Base-by-base conservation (phyloP, 2,329 filamentous ascomycete genomes). In the Hypomyces rosellus region DNA sequence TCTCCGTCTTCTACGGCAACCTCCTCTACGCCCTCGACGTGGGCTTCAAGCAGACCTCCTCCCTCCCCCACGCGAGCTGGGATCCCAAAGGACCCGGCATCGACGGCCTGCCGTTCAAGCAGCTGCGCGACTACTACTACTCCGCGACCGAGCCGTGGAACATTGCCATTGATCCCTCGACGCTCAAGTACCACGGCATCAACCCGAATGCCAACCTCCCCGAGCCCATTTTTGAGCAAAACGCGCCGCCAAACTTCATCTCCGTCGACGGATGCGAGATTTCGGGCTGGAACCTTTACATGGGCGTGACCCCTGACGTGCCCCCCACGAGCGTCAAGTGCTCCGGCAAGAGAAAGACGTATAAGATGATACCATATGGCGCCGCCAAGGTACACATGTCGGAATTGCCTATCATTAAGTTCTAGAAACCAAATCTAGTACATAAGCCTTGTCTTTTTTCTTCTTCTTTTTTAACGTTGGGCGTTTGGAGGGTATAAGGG, bases 301-400 rank as follows among this genome's bases (percentile, higher is more conserved):
- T 59, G 11, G 57, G 63, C 16, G 59, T 66, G 22, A 62, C 63
- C 11, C 69, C 67, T 36, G 63, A 67, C 34, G 48, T 51, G 36
- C 51, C 56, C 12, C 59, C 60, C 2, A 22, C 14, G 6, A 42
- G 54, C 8, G 45, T 54, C 22, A 56, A 13, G 2, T 62, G 60
- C 22, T 50, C 52, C 3, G 65, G 67, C 0, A 54, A 63, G 38
- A 61, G 57, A n/a, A 60, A 63, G 45, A 58, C 67, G 12, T 63
- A 64, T 20, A 55, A 22, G n/a, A 51, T 76, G 15, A 64, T 69
- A 12, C 74, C 73, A n/a, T 75, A 71, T 59, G 73, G 71, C 2
- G 68, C 68, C 37, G 68, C 73, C 13, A 74, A 72, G 57, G 56
- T 76, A 50, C 73, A 73, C 52, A 74, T 76, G 59, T 57, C 59